These are phyloP conservation scores for Conringia planisiliqua DNA, from an alignment of 345 rosid species.

Conservation along the genomic window DNA sequence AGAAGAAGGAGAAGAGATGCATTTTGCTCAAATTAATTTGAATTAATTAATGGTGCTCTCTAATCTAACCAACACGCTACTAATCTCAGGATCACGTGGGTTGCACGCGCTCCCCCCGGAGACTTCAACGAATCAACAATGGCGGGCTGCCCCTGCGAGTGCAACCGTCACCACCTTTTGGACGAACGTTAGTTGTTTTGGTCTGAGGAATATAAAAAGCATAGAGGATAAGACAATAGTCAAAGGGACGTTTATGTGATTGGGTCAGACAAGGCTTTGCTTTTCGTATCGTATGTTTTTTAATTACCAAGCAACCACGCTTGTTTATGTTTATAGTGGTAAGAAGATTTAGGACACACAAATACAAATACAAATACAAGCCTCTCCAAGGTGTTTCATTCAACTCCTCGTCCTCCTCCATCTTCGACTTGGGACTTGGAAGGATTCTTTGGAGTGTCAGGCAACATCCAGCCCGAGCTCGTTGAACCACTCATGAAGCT, in stretches of 20 bases:
- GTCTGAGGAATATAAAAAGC: neutral
- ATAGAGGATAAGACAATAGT: neutral
- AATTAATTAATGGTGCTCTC: neutral
- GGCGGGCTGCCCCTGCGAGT: neutral
- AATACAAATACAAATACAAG: neutral
- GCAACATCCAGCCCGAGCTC: slow-evolving; percentile 25
- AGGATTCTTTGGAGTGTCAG: slow-evolving; percentile 21
- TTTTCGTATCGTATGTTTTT: neutral
- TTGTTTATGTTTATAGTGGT: neutral
- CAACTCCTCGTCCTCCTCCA: neutral
- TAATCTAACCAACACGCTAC: slow-evolving; percentile 3
- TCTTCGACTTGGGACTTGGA: slow-evolving; percentile 17
- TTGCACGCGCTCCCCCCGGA: neutral
- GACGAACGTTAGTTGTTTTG: neutral
- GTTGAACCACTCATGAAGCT: slow-evolving; percentile 42
- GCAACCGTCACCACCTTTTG: neutral
- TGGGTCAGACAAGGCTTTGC: neutral
- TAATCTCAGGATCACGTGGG: neutral
- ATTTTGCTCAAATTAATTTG: neutral
- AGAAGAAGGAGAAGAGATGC: neutral
- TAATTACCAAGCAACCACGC: too few species aligned
- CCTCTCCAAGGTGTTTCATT: neutral
- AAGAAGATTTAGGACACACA: neutral
- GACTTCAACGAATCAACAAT: neutral
- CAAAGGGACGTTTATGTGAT: neutral